Evolutionary conservation across 2,329 filamentous ascomycete species (phyloP).

Genomic region (Microdochium nivale): DNA sequence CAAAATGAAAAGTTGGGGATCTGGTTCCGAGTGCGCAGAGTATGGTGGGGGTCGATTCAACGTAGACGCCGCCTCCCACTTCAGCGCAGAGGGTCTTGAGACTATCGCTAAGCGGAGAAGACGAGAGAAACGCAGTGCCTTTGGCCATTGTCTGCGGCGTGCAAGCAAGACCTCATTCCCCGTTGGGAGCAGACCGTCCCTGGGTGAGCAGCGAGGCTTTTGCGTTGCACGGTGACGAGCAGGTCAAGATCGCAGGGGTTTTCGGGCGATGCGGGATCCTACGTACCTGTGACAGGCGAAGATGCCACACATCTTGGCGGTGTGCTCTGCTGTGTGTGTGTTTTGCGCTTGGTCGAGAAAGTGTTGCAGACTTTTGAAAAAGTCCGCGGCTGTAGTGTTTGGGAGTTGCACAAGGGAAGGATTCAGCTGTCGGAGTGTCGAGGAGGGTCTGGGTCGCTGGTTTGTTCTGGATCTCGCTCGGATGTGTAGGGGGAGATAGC

Average conservation of each 20-base stretch:
- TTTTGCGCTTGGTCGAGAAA: slow-evolving; percentile 9
- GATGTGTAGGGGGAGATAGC: neutral
- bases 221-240: neutral
- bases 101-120: no score
- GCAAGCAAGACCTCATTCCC: neutral
- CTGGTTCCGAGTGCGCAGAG: neutral
- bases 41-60: neutral
- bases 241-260: slow-evolving; percentile 1
- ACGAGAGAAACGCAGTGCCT: no score
- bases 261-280: slow-evolving; percentile 3
- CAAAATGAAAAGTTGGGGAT: neutral
- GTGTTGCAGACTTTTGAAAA: slow-evolving; percentile 1
- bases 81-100: no score
- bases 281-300: slow-evolving; percentile 88
- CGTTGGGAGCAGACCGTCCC: neutral
- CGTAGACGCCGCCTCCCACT: neutral
- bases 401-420: neutral
- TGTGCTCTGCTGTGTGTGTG: neutral
- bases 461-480: neutral
- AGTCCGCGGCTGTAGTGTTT: neutral
- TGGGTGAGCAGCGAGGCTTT: neutral
- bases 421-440: neutral
- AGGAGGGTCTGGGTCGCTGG: neutral
- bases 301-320: slow-evolving; percentile 81
- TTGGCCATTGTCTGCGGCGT: no score